phyloP scores from a whole-genome alignment of 768 basidiomycete species.

The Rhodotorula graminis region DNA sequence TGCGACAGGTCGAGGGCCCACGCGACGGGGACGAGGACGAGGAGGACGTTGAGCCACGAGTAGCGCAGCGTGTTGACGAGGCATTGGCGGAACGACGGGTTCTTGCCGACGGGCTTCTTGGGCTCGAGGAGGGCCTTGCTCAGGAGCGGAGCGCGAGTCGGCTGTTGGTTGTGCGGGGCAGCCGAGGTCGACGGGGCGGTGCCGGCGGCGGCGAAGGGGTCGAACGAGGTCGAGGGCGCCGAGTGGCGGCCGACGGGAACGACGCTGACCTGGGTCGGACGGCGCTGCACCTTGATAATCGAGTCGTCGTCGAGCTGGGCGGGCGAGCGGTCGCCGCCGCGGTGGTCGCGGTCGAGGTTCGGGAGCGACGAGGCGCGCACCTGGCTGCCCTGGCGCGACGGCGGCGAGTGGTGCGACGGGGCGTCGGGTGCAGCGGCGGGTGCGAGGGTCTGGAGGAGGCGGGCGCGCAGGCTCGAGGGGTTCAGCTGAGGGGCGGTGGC shows the following conservation, averaged over 20 bases:
- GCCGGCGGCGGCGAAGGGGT: too few relatives aligned
- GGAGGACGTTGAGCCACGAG: constrained; percentile 40
- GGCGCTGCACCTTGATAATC: not conserved
- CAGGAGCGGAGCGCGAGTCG: constrained; percentile 16
- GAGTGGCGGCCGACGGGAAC: not conserved
- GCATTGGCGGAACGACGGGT: constrained; percentile 20
- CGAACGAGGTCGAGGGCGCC: not conserved
- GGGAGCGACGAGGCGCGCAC: constrained; percentile 5
- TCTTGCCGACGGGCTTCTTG: constrained; percentile 23
- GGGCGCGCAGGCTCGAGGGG: not conserved
- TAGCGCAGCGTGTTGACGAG: constrained; percentile 26
- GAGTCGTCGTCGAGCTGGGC: constrained; percentile 2
- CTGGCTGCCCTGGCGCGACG: not conserved
- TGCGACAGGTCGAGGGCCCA: constrained; percentile 38
- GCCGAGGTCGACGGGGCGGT: too few relatives aligned
- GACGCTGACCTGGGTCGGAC: not conserved
- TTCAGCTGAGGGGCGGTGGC: constrained; percentile 10
- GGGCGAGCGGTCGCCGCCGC: constrained; percentile 12
- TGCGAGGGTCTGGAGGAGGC: constrained; percentile 12
- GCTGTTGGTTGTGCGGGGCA: not conserved
- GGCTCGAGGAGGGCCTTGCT: constrained; percentile 32
- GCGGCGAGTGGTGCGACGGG: too few relatives aligned
- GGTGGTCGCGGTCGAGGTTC: not conserved
- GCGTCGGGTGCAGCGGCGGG: not conserved
- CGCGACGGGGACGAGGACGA: constrained; percentile 38